Base-by-base conservation (phyloP, 2,329 filamentous ascomycete species). In the Trichoderma afroharzianum region DNA sequence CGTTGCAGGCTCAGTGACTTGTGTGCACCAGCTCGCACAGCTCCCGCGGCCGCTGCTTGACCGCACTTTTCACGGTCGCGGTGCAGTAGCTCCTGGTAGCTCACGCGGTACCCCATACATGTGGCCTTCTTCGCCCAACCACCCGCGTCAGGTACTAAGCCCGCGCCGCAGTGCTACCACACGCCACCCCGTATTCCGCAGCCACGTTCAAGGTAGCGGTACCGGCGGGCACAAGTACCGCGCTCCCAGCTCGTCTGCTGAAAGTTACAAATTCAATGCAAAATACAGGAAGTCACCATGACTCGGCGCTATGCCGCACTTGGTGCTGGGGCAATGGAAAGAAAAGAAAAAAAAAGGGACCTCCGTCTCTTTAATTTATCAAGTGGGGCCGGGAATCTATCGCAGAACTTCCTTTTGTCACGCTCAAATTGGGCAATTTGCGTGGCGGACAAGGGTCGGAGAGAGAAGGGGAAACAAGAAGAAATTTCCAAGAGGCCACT, bases 341-440 rank as follows among this genome's bases (percentile, higher is more conserved):
- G n/a, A n/a, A 9, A 50, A 5, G n/a, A n/a, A 6, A 59, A 33
- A 33, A 72, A 72, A 68, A 58, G 68, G 71, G 68, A 50, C 47
- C 62, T 71, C 21, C 39, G 33, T 66, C 57, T 53, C 67, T 62
- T 39, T 64, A 74, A 75, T 75, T 73, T 73, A 53, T 57, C 61
- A 30, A 57, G 71, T 68, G 74, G 71, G 68, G 62, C 68, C 36
- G 63, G 70, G 72, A 70, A 71, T 67, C 72, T 72, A 68, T 69
- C 73, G 68, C 70, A 63, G 69, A 74, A 70, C 68, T 63, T 71
- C 63, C 58, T 73, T 67, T 67, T 69, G 71, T 61, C 73, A 28
- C 64, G 59, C 30, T 72, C 71, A 76, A 76, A 76, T 76, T 76
- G 74, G 71, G 63, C 75, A 77, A 76, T 77, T 76, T 77, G 70